Evolutionary conservation across 768 basidiomycete genomes (phyloP).

Genomic region (Hericium alpestre): DNA sequence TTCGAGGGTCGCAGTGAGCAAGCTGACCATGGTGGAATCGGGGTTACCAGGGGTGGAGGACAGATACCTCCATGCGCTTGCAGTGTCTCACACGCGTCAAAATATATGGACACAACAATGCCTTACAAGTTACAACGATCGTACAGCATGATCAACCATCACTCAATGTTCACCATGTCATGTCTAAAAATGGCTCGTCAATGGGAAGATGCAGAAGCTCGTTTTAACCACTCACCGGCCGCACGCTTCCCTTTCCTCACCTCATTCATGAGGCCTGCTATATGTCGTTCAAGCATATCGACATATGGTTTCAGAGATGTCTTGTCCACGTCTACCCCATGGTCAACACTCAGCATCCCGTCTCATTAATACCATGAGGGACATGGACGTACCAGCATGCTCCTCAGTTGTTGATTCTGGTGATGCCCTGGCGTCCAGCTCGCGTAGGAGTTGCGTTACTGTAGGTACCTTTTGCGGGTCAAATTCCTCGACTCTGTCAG

Average conservation of each 20-base stretch:
- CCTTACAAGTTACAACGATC: neutral
- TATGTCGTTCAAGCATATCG: slow-evolving; percentile 78
- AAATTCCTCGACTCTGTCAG: slow-evolving; percentile 63
- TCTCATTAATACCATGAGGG: neutral
- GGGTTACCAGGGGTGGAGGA: too few relatives aligned
- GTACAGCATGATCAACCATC: neutral
- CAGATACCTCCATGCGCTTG: neutral
- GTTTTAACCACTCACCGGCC: slow-evolving; percentile 21
- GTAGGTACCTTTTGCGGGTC: slow-evolving; percentile 84
- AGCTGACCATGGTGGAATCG: too few relatives aligned
- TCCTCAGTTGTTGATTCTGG: slow-evolving; percentile 8
- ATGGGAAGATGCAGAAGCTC: neutral
- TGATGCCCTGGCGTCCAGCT: slow-evolving; percentile 44
- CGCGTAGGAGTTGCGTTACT: slow-evolving; percentile 67
- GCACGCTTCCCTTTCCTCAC: slow-evolving; percentile 39
- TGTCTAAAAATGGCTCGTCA: slow-evolving; percentile 3
- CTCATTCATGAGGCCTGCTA: slow-evolving; percentile 43
- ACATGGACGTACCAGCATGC: slow-evolving; percentile 6
- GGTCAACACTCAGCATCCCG: neutral
- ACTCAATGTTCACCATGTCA: slow-evolving; percentile 7
- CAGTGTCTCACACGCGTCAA: neutral
- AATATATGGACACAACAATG: neutral
- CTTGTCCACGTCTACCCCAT: slow-evolving; percentile 59
- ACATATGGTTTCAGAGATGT: slow-evolving; percentile 87
- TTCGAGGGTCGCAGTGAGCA: too few relatives aligned